phyloP scores from a whole-genome alignment of 129 eudicot species.

The Cynara cardunculus region DNA sequence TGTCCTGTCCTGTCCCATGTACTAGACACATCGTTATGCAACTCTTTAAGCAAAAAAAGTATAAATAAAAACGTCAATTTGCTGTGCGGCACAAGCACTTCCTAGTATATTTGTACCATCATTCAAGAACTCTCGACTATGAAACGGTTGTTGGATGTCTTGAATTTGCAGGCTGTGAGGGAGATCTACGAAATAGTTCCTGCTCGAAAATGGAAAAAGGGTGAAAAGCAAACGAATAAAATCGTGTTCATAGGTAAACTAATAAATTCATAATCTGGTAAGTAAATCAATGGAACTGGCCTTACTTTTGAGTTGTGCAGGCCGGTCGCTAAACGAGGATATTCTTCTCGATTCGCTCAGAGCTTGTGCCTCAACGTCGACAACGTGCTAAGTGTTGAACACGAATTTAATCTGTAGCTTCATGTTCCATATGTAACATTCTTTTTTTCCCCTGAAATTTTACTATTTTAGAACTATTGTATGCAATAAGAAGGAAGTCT shows the following conservation, averaged over 20 bases:
- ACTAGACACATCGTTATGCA: too few species aligned
- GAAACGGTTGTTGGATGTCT: not conserved
- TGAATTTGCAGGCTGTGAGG: slow-evolving; percentile 66
- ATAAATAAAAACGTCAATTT: too few species aligned
- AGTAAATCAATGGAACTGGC: not conserved
- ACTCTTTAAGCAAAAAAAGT: too few species aligned
- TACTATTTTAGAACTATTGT: not conserved
- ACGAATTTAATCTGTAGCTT: slow-evolving; percentile 1
- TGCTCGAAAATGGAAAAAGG: slow-evolving; percentile 62
- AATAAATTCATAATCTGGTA: not conserved
- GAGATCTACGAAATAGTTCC: slow-evolving; percentile 92
- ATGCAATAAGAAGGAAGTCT: not conserved
- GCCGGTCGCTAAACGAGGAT: slow-evolving; percentile 63
- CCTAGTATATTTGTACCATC: too few species aligned
- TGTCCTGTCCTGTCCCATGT: too few species aligned
- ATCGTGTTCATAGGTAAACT: slow-evolving; percentile 79
- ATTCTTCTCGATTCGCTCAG: slow-evolving; percentile 54
- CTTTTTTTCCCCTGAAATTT: not conserved
- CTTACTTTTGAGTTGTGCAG: slow-evolving; percentile 32
- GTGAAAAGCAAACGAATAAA: slow-evolving; percentile 56
- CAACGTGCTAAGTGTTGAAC: slow-evolving; percentile 6
- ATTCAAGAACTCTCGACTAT: too few species aligned
- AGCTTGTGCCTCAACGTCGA: slow-evolving; percentile 37
- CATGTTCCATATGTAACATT: not conserved
- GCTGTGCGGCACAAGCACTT: too few species aligned